A percentile compares a stretch with the other conserved stretches of the same genome.
Conservation (phyloP, 2,329 filamentous ascomycete species). For the Cladophialophora psammophila region DNA sequence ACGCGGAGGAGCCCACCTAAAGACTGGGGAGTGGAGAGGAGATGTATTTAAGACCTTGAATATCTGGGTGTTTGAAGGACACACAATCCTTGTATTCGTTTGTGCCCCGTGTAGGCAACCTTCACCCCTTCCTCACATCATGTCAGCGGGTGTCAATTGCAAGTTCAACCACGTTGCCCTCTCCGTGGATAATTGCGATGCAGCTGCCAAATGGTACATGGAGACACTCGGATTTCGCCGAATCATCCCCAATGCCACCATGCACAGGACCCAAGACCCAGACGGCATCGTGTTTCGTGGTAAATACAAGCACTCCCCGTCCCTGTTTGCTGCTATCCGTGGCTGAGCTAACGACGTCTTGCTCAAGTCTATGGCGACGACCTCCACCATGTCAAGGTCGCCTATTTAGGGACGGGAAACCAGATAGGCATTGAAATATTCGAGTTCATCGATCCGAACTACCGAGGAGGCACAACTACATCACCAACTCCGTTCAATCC, state of each 20-base stretch:
- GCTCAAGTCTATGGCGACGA: constrained; percentile 10
- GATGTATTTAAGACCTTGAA: too few species aligned
- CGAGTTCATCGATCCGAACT: constrained; percentile 22
- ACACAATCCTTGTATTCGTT: too few species aligned
- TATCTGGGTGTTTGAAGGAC: too few species aligned
- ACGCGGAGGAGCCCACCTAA: constrained; percentile 15
- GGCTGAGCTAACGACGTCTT: too few species aligned
- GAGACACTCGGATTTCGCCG: constrained; percentile 13
- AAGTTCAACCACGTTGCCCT: constrained; percentile 25
- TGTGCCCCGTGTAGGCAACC: too few species aligned
- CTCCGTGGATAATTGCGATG: constrained; percentile 7
- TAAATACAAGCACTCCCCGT: neutral
- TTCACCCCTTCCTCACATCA: too few species aligned
- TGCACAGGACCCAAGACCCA: neutral
- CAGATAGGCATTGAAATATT: constrained; percentile 25
- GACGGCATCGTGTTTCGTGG: neutral
- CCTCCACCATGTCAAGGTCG: constrained; percentile 17
- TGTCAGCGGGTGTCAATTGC: too few species aligned
- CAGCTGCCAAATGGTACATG: constrained; percentile 18
- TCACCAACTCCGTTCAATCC: constrained; percentile 5
- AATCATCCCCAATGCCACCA: neutral
- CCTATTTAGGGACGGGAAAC: constrained; percentile 16
- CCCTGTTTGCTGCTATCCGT: too few species aligned
- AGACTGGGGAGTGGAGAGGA: constrained; percentile 12
- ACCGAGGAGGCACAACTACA: too few species aligned